Evolutionary conservation across 768 basidiomycete species (phyloP), one percentile per base, ranked within the genome.

Genomic region (Lactarius psammicola): DNA sequence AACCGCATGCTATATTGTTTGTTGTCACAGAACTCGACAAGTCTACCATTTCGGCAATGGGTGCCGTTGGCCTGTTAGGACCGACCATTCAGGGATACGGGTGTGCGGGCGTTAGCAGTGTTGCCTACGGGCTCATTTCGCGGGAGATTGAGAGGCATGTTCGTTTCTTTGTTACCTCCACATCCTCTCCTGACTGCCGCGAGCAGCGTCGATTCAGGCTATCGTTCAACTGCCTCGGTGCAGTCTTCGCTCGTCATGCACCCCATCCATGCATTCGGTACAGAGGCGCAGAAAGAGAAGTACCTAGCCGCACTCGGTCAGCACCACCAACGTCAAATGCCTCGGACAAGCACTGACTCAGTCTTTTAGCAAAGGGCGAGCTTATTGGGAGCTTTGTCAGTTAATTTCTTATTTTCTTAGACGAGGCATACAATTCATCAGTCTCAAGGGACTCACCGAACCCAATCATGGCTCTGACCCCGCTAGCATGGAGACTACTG

Each of bases 211-310:
- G 96, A 99, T 74, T 98, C 95, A 2, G 96, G 96, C 0, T 98
- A 97, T 73, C 90, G 96, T 30, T 95, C 93, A 5, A 95, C 88
- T 4, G 87, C 94, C 68, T 97, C 95, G 20, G 96, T 98, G 3
- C 96, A 98, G 75, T 94, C 92, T 0, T 95, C 94, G 23, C 85
- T 99, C 31, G 94, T 96, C 15, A 99, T 99, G 95, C 93, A 96
- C 73, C 95, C 89, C 10, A 92, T 94, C 70, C 78, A 90, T 73
- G 87, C 90, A 72, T 98, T 95, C 74, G 96, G 96, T 2, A 85
- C 88, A 0, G 88, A 94, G 36, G 87, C 84, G 36, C 94, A 98
- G 77, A 95, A 95, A 78, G 89, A 94, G 71, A 90, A 88, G 71
- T 99, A 89, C 73, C 82, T 99, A 4, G 95, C 95, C 56, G 79